Conservation (phyloP, 768 basidiomycete genomes). For the Multifurca ochricompacta region DNA sequence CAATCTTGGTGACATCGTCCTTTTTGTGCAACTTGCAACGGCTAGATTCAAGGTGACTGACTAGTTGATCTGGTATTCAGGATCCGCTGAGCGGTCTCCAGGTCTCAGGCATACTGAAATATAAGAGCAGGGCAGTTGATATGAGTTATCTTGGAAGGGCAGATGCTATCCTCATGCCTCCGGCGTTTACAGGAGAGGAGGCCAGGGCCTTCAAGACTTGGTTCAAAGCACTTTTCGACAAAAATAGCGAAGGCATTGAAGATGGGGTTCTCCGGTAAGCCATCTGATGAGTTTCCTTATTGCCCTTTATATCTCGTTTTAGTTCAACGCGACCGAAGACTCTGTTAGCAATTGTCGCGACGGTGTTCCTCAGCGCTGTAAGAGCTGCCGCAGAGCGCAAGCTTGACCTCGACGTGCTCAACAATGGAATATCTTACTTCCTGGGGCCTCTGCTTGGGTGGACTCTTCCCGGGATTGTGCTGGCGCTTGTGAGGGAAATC, state of each 20-base stretch:
- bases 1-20: constrained; percentile 70
- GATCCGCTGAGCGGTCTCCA: constrained; percentile 23
- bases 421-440: constrained; percentile 74
- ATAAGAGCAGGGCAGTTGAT: constrained; percentile 39
- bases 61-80: neutral
- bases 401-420: constrained; percentile 59
- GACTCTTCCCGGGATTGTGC: constrained; percentile 71
- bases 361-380: constrained; percentile 60
- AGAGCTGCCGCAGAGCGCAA: constrained; percentile 38
- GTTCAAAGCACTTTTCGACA: constrained; percentile 76
- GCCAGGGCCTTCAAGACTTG: constrained; percentile 36
- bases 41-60: constrained; percentile 53
- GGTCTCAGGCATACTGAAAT: constrained; percentile 45
- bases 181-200: constrained; percentile 37
- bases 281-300: neutral
- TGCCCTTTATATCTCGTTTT: constrained; percentile 1
- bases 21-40: constrained; percentile 61
- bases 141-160: constrained; percentile 45
- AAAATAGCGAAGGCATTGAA: constrained; percentile 72
- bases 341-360: constrained; percentile 58
- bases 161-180: constrained; percentile 34
- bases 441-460: constrained; percentile 65
- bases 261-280: constrained; percentile 50
- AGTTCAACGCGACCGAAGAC: constrained; percentile 67
- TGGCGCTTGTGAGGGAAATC: constrained; percentile 53